Base-by-base conservation (phyloP, 108 stramenopile genomes). In the Asterionellopsis glacialis region DNA sequence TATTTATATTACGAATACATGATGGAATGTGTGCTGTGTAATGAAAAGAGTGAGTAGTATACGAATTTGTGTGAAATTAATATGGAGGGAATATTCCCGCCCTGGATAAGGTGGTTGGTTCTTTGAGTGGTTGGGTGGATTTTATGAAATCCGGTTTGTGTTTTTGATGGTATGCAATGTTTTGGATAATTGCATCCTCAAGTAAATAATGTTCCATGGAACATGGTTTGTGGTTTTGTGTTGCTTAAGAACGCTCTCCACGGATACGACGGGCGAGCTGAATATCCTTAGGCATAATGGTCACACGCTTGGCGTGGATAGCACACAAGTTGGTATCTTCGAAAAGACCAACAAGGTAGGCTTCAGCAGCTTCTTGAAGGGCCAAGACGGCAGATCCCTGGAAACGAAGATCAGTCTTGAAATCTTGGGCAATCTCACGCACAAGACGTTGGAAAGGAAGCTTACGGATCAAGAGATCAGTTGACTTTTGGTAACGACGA, bases 261-360 rank as follows among this genome's bases (percentile, higher is more conserved):
- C 56, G 56, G 11, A 57, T 57, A 41, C 56, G 56, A 42, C 65
- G 71, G 11, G 72, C 76, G 22, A 72, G 57, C 61, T 80, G 79
- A 43, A 87, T 82, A 40, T 87, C 90, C 58, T 80, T 87, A 45
- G 95, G 93, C 96, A 98, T 96, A 81, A 98, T 98, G 19, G 97
- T 98, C 22, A 98, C 95, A 83, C 97, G 95, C 80, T 95, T 95
- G 38, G 94, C 97, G 76, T 98, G 97, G 70, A 94, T 91, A 27
- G 95, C 95, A 61, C 93, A 94, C 68, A 97, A 80, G 88, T 97
- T 97, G 58, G 93, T 90, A 79, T 98, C 97, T 73, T 98, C 97
- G 59, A 98, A 96, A 42, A 98, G 88, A 65, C 91, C 89, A 48
- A 97, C 94, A 40, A 97, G 77, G 88, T 97, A 94, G 11, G 94